These are phyloP conservation scores for Marchantia polymorpha DNA, from an alignment of 225 moss, liverwort and hornwort genomes.

Conservation along the genomic window DNA sequence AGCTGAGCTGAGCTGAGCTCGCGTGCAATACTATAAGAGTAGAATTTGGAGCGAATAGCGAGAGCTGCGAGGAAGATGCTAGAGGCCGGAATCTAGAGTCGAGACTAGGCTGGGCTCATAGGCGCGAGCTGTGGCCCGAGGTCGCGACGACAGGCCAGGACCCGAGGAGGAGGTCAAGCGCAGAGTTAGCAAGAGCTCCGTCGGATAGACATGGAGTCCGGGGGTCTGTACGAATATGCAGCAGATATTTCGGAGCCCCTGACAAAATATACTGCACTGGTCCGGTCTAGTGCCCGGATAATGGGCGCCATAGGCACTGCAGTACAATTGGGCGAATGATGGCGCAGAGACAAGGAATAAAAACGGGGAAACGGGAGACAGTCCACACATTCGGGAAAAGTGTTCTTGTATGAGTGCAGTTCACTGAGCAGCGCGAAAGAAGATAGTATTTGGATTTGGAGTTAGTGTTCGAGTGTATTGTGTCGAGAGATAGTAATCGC, in stretches of 20 bases:
- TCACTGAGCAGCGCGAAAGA: background rate
- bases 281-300: slow-evolving; percentile 2
- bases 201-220: background rate
- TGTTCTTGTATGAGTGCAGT: background rate
- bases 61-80: background rate
- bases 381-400: slow-evolving; percentile 15
- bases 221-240: background rate
- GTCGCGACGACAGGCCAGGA: background rate
- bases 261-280: background rate
- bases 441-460: slow-evolving; percentile 4
- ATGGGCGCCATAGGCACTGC: background rate
- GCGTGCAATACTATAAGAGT: background rate
- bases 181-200: background rate
- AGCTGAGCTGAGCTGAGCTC: background rate
- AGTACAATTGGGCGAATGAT: background rate
- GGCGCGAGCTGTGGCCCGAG: too few species aligned
- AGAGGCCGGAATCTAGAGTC: background rate
- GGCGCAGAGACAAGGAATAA: slow-evolving; percentile 1
- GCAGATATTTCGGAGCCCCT: background rate
- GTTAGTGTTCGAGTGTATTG: background rate
- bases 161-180: background rate
- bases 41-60: background rate
- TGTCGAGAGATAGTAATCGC: background rate
- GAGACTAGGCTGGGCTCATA: background rate
- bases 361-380: background rate